Evolutionary conservation across 768 basidiomycete species (phyloP).

Genomic region (Phanerodontia chrysosporium): DNA sequence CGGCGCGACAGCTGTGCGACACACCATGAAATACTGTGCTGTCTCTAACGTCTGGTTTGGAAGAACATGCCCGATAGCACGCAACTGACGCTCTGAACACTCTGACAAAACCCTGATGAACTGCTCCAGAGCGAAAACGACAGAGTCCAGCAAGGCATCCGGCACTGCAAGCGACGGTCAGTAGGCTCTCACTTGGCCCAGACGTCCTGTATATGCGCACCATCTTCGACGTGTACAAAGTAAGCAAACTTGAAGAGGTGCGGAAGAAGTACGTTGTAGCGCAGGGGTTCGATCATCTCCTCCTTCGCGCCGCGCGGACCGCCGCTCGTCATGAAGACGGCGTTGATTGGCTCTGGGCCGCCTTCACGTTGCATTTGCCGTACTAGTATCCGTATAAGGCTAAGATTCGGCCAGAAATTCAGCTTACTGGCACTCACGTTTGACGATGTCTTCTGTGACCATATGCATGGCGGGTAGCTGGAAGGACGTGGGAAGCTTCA

Average conservation of each 20-base stretch:
- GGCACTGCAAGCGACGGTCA: slow-evolving; percentile 20
- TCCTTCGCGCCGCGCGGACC: background rate
- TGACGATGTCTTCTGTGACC: slow-evolving; percentile 2
- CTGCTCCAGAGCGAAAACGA: slow-evolving; percentile 20
- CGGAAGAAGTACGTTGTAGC: slow-evolving; percentile 7
- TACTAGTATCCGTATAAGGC: background rate
- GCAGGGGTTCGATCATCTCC: slow-evolving; percentile 2
- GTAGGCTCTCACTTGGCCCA: no score
- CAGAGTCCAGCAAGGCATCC: slow-evolving; percentile 14
- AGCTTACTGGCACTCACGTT: no score
- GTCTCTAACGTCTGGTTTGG: slow-evolving; percentile 4
- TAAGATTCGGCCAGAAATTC: no score
- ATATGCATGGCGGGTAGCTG: slow-evolving; percentile 4
- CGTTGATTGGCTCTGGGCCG: background rate
- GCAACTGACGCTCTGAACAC: slow-evolving; percentile 16
- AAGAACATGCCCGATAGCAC: slow-evolving; percentile 16
- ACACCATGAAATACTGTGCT: slow-evolving; percentile 9
- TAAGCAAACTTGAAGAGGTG: slow-evolving; percentile 21
- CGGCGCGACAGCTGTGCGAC: background rate
- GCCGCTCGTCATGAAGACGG: background rate
- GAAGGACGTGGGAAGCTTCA: slow-evolving; percentile 3
- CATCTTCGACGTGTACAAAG: slow-evolving; percentile 16
- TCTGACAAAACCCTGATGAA: slow-evolving; percentile 19
- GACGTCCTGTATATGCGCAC: slow-evolving; percentile 2
- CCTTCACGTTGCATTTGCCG: background rate